These are phyloP conservation scores for Fusarium goolgardi DNA, from an alignment of 2,329 filamentous ascomycete genomes.

Conservation along the genomic window DNA sequence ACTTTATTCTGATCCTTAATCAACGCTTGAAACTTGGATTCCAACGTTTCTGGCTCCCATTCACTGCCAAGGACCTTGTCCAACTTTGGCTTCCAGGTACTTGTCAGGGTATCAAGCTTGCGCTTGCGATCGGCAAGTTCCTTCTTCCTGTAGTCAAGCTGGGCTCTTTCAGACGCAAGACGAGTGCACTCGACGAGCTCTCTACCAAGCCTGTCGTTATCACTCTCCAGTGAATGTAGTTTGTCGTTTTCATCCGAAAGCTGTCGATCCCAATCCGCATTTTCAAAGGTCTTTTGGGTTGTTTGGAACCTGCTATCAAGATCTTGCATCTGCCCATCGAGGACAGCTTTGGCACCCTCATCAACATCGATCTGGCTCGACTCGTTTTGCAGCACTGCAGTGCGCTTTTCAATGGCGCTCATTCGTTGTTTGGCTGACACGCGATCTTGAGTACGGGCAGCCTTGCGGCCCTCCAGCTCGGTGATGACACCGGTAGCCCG, in stretches of 20 bases:
- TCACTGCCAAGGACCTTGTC: slow-evolving; percentile 69
- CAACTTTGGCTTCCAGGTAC: slow-evolving; percentile 79
- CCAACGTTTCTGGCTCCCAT: slow-evolving; percentile 78
- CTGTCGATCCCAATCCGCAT: slow-evolving; percentile 75
- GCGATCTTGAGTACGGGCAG: slow-evolving; percentile 78
- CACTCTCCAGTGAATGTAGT: slow-evolving; percentile 76
- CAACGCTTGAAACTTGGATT: slow-evolving; percentile 74
- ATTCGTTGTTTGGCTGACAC: slow-evolving; percentile 79
- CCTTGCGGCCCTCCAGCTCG: slow-evolving; percentile 78
- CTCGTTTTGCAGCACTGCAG: slow-evolving; percentile 72
- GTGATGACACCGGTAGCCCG: slow-evolving; percentile 78
- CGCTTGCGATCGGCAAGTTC: slow-evolving; percentile 79
- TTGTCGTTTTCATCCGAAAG: slow-evolving; percentile 74
- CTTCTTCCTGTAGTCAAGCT: slow-evolving; percentile 84
- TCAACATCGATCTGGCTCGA: slow-evolving; percentile 82
- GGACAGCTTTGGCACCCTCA: slow-evolving; percentile 82
- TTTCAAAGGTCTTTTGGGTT: slow-evolving; percentile 71
- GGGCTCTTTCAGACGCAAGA: slow-evolving; percentile 83
- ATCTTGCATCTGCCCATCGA: slow-evolving; percentile 80
- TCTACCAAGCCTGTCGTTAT: slow-evolving; percentile 76
- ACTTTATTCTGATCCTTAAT: slow-evolving; percentile 67
- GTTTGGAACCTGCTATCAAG: slow-evolving; percentile 71
- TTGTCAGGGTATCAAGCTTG: slow-evolving; percentile 80
- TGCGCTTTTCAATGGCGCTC: slow-evolving; percentile 76
- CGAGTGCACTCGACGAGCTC: slow-evolving; percentile 87